phyloP scores from a whole-genome alignment of 257 asterid species.

The Penstemon newberryi region DNA sequence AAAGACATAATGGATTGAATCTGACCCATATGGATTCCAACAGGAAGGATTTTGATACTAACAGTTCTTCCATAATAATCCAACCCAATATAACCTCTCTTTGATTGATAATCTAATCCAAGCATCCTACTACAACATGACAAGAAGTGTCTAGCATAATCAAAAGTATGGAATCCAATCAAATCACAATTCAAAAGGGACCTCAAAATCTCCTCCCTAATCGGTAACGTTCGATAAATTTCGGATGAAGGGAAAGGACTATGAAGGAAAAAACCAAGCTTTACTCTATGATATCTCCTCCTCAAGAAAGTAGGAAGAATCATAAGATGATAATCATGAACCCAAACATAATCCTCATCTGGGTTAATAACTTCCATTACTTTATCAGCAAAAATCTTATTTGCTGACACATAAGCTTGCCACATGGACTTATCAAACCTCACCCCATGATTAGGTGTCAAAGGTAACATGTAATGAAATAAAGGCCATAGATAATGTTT shows the following conservation, averaged over 20 bases:
- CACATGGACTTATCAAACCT: constrained; percentile 45
- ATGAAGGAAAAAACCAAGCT: constrained; percentile 58
- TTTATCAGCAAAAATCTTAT: constrained; percentile 52
- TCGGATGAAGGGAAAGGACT: constrained; percentile 58
- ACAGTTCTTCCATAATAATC: constrained; percentile 57
- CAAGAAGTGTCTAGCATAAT: constrained; percentile 63
- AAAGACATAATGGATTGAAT: constrained; percentile 37
- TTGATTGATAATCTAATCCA: constrained; percentile 57
- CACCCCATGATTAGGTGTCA: constrained; percentile 44
- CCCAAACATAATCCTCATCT: constrained; percentile 58
- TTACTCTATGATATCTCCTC: constrained; percentile 38
- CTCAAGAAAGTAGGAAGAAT: constrained; percentile 53
- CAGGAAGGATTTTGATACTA: constrained; percentile 51
- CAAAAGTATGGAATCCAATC: constrained; percentile 62
- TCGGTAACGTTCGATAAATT: constrained; percentile 54
- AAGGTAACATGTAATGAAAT: constrained; percentile 57
- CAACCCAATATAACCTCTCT: constrained; percentile 56
- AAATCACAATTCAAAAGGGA: constrained; percentile 57
- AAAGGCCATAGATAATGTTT: constrained; percentile 61
- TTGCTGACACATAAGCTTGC: constrained; percentile 55
- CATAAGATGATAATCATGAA: constrained; percentile 62
- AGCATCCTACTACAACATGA: constrained; percentile 61
- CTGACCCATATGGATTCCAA: constrained; percentile 52
- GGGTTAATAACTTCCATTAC: constrained; percentile 52
- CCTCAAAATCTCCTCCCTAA: constrained; percentile 57